A percentile compares a stretch with the other conserved stretches of the same genome.
Evolutionary conservation across 2,329 filamentous ascomycete species (phyloP).

Genomic region (Colletotrichum siamense): DNA sequence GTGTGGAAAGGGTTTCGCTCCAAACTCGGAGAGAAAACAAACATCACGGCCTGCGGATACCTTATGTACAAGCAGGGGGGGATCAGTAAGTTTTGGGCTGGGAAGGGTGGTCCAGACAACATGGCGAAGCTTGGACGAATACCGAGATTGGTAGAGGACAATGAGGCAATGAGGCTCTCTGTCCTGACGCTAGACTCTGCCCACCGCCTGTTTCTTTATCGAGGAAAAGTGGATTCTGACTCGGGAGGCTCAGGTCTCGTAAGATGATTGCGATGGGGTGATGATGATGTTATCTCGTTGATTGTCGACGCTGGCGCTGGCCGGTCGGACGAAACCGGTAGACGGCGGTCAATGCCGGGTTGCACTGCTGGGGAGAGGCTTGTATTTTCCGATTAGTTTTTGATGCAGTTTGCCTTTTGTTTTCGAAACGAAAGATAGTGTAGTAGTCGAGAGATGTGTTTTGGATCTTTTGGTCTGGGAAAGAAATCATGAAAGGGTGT

Average conservation of each 20-base stretch:
- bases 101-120: background rate
- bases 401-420: background rate
- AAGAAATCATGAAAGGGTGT: background rate
- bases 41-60: background rate
- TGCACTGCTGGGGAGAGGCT: background rate
- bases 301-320: background rate
- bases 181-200: background rate
- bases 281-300: constrained; percentile 16
- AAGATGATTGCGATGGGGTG: constrained; percentile 10
- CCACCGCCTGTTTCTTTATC: background rate
- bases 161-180: background rate
- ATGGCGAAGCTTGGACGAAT: background rate
- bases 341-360: background rate
- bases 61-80: background rate
- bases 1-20: background rate
- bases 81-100: background rate
- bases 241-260: constrained; percentile 9
- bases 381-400: background rate
- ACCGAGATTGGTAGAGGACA: constrained; percentile 4
- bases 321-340: constrained; percentile 12
- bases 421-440: background rate
- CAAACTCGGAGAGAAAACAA: constrained; percentile 6
- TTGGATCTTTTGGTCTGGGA: background rate
- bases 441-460: background rate
- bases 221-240: constrained; percentile 10